Conservation (phyloP, 2,329 filamentous ascomycete genomes). For the Paraphaeosphaeria minitans region DNA sequence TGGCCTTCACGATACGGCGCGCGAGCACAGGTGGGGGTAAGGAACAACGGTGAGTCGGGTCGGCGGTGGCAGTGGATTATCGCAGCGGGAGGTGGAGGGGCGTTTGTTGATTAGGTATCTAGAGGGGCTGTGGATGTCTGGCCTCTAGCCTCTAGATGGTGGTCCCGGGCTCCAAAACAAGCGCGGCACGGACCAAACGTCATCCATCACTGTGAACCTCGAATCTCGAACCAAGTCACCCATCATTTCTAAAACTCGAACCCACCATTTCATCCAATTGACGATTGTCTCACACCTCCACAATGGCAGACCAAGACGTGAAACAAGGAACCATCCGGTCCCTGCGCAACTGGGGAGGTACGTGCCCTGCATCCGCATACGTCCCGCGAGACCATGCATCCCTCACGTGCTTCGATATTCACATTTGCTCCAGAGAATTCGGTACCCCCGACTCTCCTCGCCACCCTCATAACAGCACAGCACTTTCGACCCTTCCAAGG, state of each 20-base stretch:
- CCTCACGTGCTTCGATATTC: constrained; percentile 27
- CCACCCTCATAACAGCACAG: constrained; percentile 69
- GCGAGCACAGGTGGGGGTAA: constrained; percentile 12
- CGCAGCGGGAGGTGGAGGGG: background rate
- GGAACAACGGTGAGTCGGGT: constrained; percentile 14
- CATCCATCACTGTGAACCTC: constrained; percentile 6
- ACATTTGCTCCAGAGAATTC: constrained; percentile 59
- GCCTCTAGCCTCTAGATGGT: no score
- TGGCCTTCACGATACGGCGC: constrained; percentile 4
- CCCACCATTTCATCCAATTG: background rate
- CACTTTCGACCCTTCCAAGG: constrained; percentile 69
- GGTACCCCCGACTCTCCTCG: constrained; percentile 67
- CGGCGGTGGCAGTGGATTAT: background rate
- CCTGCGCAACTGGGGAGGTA: constrained; percentile 59
- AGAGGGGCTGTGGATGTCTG: constrained; percentile 8
- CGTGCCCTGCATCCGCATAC: constrained; percentile 26
- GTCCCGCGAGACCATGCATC: background rate
- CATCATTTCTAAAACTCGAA: background rate
- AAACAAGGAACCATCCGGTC: constrained; percentile 51
- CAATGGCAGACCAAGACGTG: constrained; percentile 48
- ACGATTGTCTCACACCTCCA: constrained; percentile 7
- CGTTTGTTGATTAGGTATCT: constrained; percentile 2
- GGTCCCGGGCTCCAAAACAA: constrained; percentile 18
- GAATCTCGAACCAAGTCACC: constrained; percentile 5
- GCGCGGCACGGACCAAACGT: constrained; percentile 29